phyloP scores from a whole-genome alignment of 2,329 filamentous ascomycete genomes.

The Pseudogymnoascus sp. region DNA sequence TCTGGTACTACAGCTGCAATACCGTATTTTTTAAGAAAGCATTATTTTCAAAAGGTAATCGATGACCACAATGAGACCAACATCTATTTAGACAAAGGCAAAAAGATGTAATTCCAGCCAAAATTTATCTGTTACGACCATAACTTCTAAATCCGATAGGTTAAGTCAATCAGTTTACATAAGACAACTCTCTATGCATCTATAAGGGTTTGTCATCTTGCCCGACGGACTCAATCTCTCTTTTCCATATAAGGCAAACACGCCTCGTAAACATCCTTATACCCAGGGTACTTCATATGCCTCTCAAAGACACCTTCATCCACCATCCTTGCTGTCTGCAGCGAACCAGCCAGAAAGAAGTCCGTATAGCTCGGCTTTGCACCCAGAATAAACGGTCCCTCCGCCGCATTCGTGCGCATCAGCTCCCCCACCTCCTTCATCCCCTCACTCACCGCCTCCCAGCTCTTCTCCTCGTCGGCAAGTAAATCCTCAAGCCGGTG shows the following conservation, averaged over 20 bases:
- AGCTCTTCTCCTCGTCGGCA: slow-evolving; percentile 26
- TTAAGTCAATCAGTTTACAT: no score
- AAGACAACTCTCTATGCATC: no score
- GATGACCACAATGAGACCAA: no score
- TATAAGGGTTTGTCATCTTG: no score
- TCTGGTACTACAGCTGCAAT: no score
- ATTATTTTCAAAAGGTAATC: no score
- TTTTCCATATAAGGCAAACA: slow-evolving; percentile 15
- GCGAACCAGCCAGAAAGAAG: slow-evolving; percentile 33
- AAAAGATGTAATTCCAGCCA: no score
- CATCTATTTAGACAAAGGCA: no score
- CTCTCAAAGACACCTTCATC: slow-evolving; percentile 29
- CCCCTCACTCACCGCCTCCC: slow-evolving; percentile 23
- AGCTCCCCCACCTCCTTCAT: slow-evolving; percentile 28
- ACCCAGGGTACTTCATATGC: slow-evolving; percentile 22
- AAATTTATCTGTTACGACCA: no score
- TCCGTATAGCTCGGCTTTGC: slow-evolving; percentile 31
- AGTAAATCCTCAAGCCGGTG: slow-evolving; percentile 32
- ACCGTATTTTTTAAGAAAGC: no score
- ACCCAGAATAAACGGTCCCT: slow-evolving; percentile 35
- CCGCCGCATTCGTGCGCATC: slow-evolving; percentile 29
- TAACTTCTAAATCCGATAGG: no score
- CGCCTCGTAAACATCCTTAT: slow-evolving; percentile 20
- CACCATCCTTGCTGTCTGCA: slow-evolving; percentile 30
- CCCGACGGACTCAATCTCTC: no score